Conservation (phyloP, 2,329 filamentous ascomycete species). For the Alternaria arborescens region DNA sequence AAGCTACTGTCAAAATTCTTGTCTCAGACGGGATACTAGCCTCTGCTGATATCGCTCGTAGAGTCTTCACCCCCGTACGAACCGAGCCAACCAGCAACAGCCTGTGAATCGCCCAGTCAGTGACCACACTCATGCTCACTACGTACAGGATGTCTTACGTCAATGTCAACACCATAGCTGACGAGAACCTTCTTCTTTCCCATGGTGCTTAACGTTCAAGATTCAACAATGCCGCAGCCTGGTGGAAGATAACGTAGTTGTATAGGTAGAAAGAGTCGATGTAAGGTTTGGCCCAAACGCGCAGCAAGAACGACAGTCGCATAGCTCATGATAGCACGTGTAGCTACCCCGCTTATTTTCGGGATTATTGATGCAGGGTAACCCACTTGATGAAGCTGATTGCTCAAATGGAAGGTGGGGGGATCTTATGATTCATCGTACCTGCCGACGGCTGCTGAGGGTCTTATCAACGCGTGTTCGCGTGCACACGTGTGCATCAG, state of each 20-base stretch:
- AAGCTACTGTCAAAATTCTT: neutral
- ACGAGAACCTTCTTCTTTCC: constrained; percentile 63
- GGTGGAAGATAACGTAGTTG: neutral
- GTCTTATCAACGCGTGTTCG: constrained; percentile 24
- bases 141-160: constrained; percentile 50
- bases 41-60: constrained; percentile 75
- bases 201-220: constrained; percentile 39
- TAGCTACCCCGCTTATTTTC: constrained; percentile 24
- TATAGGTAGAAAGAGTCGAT: neutral
- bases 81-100: constrained; percentile 76
- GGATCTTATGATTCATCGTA: constrained; percentile 13
- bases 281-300: neutral
- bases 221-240: neutral
- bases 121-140: constrained; percentile 52
- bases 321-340: constrained; percentile 15
- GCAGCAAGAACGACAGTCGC: neutral
- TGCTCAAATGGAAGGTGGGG: constrained; percentile 17
- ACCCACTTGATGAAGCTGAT: constrained; percentile 2
- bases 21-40: constrained; percentile 45
- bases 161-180: constrained; percentile 75
- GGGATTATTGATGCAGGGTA: neutral
- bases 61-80: constrained; percentile 78
- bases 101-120: neutral
- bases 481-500: constrained; percentile 22
- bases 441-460: constrained; percentile 16